Base-by-base conservation (phyloP, 192 early-diverging fungal species). In the Entophlyctis helioformis region DNA sequence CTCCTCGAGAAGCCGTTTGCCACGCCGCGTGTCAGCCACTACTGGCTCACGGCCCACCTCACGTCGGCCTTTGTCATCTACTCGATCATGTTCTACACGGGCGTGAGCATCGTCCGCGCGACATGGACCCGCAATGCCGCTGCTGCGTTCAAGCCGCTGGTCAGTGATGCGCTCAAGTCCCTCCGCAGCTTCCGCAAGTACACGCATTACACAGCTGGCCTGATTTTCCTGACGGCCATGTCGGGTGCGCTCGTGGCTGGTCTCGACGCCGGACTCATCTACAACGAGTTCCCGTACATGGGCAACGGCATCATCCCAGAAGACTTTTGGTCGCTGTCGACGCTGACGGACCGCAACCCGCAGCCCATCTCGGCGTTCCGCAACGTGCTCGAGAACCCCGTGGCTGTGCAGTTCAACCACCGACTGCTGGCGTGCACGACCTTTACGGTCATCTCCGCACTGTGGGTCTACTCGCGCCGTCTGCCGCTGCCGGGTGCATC, bases 201-300 rank as follows among this genome's bases (percentile, higher is more conserved):
- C 32, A 73, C 86, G 0, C 67, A 76, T 53, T 60, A 69, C 12
- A 52, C 74, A n/a, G 71, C 78, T 1, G 72, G 59, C 19, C 72
- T 95, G 12, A 72, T 91, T 25, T 83, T 92, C 43, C 48, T 87
- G 16, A 95, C 94, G 12, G 84, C 85, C 16, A 62, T 97, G 44
- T 89, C 89, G 3, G 63, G 91, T 42, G 94, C 85, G 20, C 82
- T 94, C 60, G 94, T 98, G 8, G 94, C 94, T 34, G 94, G 94
- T 15, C 67, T 98, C 21, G 94, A 98, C 57, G 94, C 94, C 27
- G 94, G 95, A 8, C 65, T 98, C 22, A 76, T 96, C 39, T 98
- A 96, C 71, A 91, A 98, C 67, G 89, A 92, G 69, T 98, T 89
- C 58, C 95, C 95, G 1, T 68, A 71, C 39, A 98, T 98, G 95